Percentiles rank a stretch among this genome's conserved stretches.
These are phyloP conservation scores for Schizosaccharomyces versatilis DNA, from an alignment of 1,139 yeast genomes.

Conservation along the genomic window DNA sequence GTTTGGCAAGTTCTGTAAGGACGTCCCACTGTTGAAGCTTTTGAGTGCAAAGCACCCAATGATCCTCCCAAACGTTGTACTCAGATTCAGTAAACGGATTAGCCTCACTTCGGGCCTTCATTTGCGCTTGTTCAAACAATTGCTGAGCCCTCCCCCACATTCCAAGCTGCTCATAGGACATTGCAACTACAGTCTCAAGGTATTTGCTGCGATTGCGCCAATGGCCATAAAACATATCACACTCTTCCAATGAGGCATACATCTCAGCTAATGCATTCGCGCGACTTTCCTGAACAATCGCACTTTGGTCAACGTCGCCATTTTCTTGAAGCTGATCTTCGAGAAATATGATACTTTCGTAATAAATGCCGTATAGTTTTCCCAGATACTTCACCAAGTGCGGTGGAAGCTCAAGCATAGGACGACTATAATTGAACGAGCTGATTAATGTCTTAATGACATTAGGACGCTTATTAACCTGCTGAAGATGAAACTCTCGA, in stretches of 20 bases:
- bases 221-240: slow-evolving; percentile 89
- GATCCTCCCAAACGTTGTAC: slow-evolving; percentile 93
- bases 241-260: slow-evolving; percentile 74
- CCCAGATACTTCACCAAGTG: slow-evolving; percentile 81
- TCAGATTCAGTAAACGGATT: slow-evolving; percentile 90
- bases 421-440: slow-evolving; percentile 49
- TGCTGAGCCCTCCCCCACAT: slow-evolving; percentile 89
- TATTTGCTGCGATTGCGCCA: slow-evolving; percentile 95
- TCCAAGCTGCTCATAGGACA: slow-evolving; percentile 87
- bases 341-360: slow-evolving; percentile 58
- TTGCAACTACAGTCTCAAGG: slow-evolving; percentile 74
- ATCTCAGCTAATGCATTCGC: slow-evolving; percentile 79
- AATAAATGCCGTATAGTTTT: slow-evolving; percentile 75
- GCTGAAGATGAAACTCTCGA: slow-evolving; percentile 78
- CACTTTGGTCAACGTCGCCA: slow-evolving; percentile 15
- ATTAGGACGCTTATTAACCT: slow-evolving; percentile 68
- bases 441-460: slow-evolving; percentile 67
- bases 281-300: slow-evolving; percentile 51
- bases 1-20: slow-evolving; percentile 84
- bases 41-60: slow-evolving; percentile 93
- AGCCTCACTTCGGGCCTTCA: slow-evolving; percentile 87
- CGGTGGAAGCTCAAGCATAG: slow-evolving; percentile 62
- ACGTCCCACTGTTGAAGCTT: slow-evolving; percentile 97
- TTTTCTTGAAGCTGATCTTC: slow-evolving; percentile 56
- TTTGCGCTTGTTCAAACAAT: slow-evolving; percentile 88